Evolutionary conservation across 1,284 basidiomycete species (phyloP).

Genomic region (Ceratobasidium sp.): DNA sequence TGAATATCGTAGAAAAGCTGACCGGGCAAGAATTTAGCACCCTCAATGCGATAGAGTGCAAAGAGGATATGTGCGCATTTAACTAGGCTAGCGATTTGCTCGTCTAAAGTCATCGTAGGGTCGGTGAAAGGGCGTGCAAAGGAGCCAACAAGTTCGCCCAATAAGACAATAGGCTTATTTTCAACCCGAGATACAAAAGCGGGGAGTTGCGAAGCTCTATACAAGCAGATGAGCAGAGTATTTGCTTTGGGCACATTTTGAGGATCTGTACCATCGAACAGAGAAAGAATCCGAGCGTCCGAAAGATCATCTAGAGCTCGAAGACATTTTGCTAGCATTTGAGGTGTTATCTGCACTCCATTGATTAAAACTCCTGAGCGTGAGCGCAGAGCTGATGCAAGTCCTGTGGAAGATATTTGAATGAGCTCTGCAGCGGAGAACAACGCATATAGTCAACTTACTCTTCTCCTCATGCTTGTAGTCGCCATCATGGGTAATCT

Average conservation of each 20-base stretch:
- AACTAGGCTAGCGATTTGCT: background rate
- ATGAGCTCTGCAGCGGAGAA: background rate
- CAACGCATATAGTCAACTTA: background rate
- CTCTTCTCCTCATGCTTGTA: constrained; percentile 34
- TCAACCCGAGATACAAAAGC: background rate
- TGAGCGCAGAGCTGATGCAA: constrained; percentile 11
- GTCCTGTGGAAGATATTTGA: background rate
- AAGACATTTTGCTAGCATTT: background rate
- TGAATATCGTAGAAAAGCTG: constrained; percentile 50
- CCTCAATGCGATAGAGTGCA: constrained; percentile 33
- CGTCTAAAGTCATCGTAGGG: background rate
- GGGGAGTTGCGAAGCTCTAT: constrained; percentile 1
- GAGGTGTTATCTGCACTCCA: constrained; percentile 7
- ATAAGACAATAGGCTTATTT: background rate
- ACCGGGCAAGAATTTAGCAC: constrained; percentile 46
- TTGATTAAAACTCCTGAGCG: background rate
- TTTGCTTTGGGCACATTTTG: constrained; percentile 26
- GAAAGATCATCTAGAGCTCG: background rate
- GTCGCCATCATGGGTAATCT: constrained; percentile 23
- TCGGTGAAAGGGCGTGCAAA: background rate
- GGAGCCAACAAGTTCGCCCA: background rate
- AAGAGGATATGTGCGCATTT: background rate
- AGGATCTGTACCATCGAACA: constrained; percentile 1
- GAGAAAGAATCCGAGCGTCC: background rate
- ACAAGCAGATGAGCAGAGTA: background rate